Base-by-base conservation (phyloP, 495 filamentous ascomycete species). In the Penicillium silybi region DNA sequence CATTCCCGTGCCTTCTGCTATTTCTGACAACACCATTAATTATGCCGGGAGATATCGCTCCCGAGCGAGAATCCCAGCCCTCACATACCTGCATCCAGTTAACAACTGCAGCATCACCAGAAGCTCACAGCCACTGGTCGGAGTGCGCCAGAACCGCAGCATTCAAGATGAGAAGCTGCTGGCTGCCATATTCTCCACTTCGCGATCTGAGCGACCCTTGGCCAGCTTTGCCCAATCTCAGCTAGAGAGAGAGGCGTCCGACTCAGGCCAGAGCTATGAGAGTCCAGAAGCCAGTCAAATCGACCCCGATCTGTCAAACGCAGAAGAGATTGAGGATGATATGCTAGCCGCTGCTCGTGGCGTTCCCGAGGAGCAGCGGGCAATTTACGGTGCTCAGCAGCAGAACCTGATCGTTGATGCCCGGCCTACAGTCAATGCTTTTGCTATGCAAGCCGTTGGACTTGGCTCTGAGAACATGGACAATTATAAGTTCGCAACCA, bases 401-500 rank as follows among this genome's bases (percentile, higher is more conserved):
- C 80, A 85, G 53, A 99, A 99, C 61, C 69, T 97, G 27, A 99
- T 99, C 46, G 92, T 99, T 37, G 93, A 99, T 79, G 93, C 93
- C 16, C 84, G 93, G 15, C 93, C 93, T 6, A 93, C 88, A 0
- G 86, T 99, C 52, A 99, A 99, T 71, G 95, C 95, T 1, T 83
- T 88, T 50, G 92, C 91, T 11, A 99, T 96, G 89, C 91, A 97
- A 69, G 89, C 89, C 8, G 85, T 93, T 56, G 93, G 93, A 2
- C 83, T 90, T 58, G 93, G 93, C 4, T 96, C 90, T 0, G 93
- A 99, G 65, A 97, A 97, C 57, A 96, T 97, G 90, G 91, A 96
- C 45, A 88, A 97, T 66, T 99, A 99, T 67, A 87, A 84, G 44
- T 91, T 89, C 61, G 89, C 89, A 25, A 90, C 88, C 37, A 96